A percentile compares a stretch with the other conserved stretches of the same genome.
These are phyloP conservation scores for Claviceps sp. DNA, from an alignment of 2,329 filamentous ascomycete genomes.

Conservation along the genomic window DNA sequence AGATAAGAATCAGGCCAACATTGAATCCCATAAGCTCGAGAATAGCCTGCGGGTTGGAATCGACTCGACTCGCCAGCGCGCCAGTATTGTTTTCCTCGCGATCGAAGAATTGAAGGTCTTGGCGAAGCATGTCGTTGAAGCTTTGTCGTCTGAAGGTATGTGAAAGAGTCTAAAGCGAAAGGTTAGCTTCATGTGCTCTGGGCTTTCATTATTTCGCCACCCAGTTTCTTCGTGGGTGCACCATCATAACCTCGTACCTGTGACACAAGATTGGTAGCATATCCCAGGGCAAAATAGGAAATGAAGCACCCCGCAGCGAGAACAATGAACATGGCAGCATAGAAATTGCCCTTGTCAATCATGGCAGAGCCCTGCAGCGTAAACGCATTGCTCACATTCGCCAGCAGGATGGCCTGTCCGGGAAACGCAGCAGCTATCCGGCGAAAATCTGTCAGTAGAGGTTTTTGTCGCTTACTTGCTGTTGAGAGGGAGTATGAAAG, in stretches of 20 bases:
- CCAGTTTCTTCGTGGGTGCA: not conserved
- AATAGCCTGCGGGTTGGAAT: slow-evolving; percentile 24
- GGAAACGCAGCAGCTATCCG: slow-evolving; percentile 23
- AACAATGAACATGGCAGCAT: slow-evolving; percentile 41
- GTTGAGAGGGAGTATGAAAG: no score
- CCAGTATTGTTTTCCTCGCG: slow-evolving; percentile 26
- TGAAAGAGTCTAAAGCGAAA: slow-evolving; percentile 7
- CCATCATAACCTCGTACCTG: slow-evolving; percentile 7
- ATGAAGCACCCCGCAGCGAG: slow-evolving; percentile 31
- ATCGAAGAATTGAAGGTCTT: slow-evolving; percentile 30
- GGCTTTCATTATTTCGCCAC: not conserved
- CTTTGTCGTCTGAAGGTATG: slow-evolving; percentile 19
- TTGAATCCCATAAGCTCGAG: slow-evolving; percentile 31
- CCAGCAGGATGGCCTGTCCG: slow-evolving; percentile 29
- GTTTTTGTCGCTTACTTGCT: no score
- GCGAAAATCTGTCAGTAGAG: no score
- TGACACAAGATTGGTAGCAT: slow-evolving; percentile 20
- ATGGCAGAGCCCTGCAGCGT: slow-evolving; percentile 18
- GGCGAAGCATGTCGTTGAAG: slow-evolving; percentile 21
- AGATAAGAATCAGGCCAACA: slow-evolving; percentile 25
- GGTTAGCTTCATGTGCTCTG: not conserved
- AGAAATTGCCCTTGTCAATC: slow-evolving; percentile 34
- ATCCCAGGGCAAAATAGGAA: slow-evolving; percentile 28
- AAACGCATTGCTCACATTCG: slow-evolving; percentile 28
- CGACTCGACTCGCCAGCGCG: slow-evolving; percentile 21